phyloP scores from a whole-genome alignment of 192 early-diverging fungal species.

The Coemansia sp. region DNA sequence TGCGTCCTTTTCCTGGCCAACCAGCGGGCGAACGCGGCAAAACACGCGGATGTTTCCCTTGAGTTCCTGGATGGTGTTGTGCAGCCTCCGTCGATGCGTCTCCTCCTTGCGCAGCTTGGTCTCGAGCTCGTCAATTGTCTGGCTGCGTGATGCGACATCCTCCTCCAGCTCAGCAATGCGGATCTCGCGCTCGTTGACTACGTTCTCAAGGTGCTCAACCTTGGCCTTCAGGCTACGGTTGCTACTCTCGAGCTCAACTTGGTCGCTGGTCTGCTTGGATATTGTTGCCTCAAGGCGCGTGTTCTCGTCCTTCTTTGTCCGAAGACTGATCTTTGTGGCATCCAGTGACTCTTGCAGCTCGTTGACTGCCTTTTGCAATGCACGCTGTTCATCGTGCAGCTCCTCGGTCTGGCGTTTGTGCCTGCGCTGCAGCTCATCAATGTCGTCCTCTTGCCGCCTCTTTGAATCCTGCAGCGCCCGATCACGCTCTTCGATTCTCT shows the following conservation, averaged over 20 bases:
- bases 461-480: conserved; percentile 18
- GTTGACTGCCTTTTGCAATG: conserved; percentile 36
- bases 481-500: conserved; percentile 11
- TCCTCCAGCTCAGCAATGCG: conserved; percentile 55
- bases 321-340: conserved; percentile 21
- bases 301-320: conserved; percentile 35
- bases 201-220: conserved; percentile 38
- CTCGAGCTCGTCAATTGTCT: conserved; percentile 57
- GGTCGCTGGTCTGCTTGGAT: conserved; percentile 43
- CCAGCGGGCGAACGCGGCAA: conserved; percentile 84
- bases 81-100: conserved; percentile 73
- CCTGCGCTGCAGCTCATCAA: conserved; percentile 34
- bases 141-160: conserved; percentile 39
- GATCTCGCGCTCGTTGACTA: conserved; percentile 44
- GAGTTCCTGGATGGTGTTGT: conserved; percentile 92
- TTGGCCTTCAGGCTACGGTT: conserved; percentile 38
- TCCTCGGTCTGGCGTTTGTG: conserved; percentile 29
- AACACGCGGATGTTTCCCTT: conserved; percentile 98
- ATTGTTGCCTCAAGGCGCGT: conserved; percentile 37
- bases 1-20: conserved; percentile 33
- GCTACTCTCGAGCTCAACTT: conserved; percentile 46
- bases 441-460: conserved; percentile 23
- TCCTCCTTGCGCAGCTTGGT: conserved; percentile 73
- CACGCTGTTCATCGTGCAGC: conserved; percentile 47
- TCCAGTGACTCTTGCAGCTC: conserved; percentile 42